These are phyloP conservation scores for Phaseolus lunatus DNA, from an alignment of 306 rosid genomes.

Conservation along the genomic window DNA sequence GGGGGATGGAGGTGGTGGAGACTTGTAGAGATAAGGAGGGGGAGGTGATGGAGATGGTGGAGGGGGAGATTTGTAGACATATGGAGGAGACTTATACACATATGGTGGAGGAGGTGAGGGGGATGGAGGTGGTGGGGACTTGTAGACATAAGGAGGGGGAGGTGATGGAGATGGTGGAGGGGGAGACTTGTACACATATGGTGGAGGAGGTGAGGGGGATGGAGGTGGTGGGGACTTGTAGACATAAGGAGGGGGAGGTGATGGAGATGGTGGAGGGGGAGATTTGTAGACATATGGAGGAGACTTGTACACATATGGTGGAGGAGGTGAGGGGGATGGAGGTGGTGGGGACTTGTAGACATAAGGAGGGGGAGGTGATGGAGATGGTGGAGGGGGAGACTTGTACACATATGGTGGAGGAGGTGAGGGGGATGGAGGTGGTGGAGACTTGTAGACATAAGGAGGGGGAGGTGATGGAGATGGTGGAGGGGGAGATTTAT, in stretches of 20 bases:
- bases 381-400: too few species aligned
- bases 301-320: conserved; percentile 21
- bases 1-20: neutral
- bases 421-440: too few species aligned
- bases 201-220: conserved; percentile 41
- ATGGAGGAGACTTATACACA: neutral
- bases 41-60: conserved; percentile 14
- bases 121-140: neutral
- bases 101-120: conserved; percentile 5
- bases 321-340: conserved; percentile 1
- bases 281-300: conserved; percentile 40
- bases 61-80: neutral
- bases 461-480: too few species aligned
- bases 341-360: conserved; percentile 8
- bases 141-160: neutral
- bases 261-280: neutral
- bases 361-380: neutral
- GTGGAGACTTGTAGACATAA: too few species aligned
- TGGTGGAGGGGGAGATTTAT: too few species aligned
- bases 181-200: neutral
- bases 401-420: too few species aligned
- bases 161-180: conserved; percentile 8
- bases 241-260: neutral
- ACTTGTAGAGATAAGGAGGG: neutral
- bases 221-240: conserved; percentile 3